Evolutionary conservation across 2,329 filamentous ascomycete genomes (phyloP).

Genomic region (Cucurbitaria berberidis): DNA sequence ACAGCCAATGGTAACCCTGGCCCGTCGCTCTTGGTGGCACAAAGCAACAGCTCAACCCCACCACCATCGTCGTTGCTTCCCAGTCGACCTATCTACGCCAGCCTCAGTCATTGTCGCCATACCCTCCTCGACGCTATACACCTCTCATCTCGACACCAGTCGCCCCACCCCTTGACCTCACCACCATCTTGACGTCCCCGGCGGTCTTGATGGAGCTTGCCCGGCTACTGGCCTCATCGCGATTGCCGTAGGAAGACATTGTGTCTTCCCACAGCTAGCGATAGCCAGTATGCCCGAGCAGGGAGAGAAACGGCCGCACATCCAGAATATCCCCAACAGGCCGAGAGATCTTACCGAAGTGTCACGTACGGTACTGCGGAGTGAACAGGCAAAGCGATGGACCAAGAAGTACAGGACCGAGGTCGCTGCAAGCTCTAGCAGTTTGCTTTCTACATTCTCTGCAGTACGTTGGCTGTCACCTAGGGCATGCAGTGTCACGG

Average conservation of each 20-base stretch:
- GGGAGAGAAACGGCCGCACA: slow-evolving; percentile 29
- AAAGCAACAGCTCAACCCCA: slow-evolving; percentile 43
- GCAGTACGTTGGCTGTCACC: slow-evolving; percentile 56
- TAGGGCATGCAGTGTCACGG: no score
- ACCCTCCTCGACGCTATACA: slow-evolving; percentile 13
- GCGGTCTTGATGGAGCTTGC: slow-evolving; percentile 61
- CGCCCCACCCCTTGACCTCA: slow-evolving; percentile 13
- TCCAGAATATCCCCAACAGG: slow-evolving; percentile 30
- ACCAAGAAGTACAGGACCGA: slow-evolving; percentile 81
- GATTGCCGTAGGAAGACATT: slow-evolving; percentile 65
- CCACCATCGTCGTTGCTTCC: slow-evolving; percentile 41
- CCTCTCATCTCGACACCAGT: slow-evolving; percentile 9
- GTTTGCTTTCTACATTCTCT: slow-evolving; percentile 76
- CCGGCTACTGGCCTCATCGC: slow-evolving; percentile 61
- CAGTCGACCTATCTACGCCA: slow-evolving; percentile 22
- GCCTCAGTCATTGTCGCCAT: slow-evolving; percentile 37
- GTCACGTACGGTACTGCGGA: slow-evolving; percentile 43
- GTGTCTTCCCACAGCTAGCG: slow-evolving; percentile 59
- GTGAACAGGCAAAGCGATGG: slow-evolving; percentile 59
- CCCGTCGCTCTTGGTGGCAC: no score
- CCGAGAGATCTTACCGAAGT: slow-evolving; percentile 50
- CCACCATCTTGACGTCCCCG: slow-evolving; percentile 27
- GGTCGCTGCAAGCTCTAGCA: slow-evolving; percentile 77
- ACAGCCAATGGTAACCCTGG: slow-evolving; percentile 38
- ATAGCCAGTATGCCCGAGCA: slow-evolving; percentile 54